A percentile compares a stretch with the other conserved stretches of the same genome.
Evolutionary conservation across 2,329 filamentous ascomycete species (phyloP).

Genomic region (Penicillium decumbens): DNA sequence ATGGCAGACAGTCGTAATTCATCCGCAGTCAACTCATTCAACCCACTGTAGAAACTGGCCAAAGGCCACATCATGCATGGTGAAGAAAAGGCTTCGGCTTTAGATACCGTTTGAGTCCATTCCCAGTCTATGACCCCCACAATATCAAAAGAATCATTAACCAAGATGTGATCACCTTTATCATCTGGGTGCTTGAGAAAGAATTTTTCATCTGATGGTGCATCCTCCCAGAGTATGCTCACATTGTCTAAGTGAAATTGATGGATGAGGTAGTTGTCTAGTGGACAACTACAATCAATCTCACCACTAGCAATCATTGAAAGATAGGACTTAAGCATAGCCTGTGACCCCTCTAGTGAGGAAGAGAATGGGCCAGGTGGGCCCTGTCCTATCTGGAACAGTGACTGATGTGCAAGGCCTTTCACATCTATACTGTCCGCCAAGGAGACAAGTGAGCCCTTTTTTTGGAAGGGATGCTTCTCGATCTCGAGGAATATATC

Average conservation of each 20-base stretch:
- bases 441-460: background rate
- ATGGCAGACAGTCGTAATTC: conserved; percentile 2
- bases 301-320: conserved; percentile 6
- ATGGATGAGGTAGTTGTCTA: conserved; percentile 3
- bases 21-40: conserved; percentile 2
- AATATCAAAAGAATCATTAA: conserved; percentile 1
- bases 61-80: conserved; percentile 4
- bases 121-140: conserved; percentile 3
- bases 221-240: background rate
- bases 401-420: background rate
- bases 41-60: conserved; percentile 1
- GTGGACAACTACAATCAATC: conserved; percentile 1
- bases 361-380: conserved; percentile 3
- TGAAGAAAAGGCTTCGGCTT: background rate
- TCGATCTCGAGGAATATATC: conserved; percentile 3
- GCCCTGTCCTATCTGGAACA: background rate
- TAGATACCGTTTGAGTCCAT: background rate
- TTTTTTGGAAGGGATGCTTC: background rate
- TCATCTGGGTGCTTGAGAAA: conserved; percentile 2
- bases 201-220: background rate
- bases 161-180: conserved; percentile 4
- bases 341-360: background rate
- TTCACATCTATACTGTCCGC: background rate
- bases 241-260: conserved; percentile 1
- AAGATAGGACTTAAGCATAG: background rate